phyloP scores from a whole-genome alignment of 768 basidiomycete species.

The Agaricus subrufescens region DNA sequence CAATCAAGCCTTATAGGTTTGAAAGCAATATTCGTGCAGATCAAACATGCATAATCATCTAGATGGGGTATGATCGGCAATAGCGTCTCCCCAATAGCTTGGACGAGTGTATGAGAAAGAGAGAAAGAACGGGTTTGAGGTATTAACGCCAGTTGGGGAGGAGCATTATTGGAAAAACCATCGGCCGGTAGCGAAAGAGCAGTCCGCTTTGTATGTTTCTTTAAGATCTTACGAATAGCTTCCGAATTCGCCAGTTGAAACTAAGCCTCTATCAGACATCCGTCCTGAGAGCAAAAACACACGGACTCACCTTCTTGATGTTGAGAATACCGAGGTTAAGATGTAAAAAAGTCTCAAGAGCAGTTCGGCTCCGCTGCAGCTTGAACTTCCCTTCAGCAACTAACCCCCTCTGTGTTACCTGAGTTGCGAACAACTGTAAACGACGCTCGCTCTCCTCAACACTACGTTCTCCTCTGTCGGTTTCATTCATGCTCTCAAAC shows the following conservation, averaged over 20 bases:
- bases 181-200: conserved; percentile 56
- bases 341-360: conserved; percentile 66
- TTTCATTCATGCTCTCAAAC: conserved; percentile 71
- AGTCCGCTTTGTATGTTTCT: conserved; percentile 91
- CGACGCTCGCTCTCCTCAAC: conserved; percentile 67
- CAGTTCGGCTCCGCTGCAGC: conserved; percentile 49
- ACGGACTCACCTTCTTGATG: conserved; percentile 62
- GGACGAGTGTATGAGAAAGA: conserved; percentile 51
- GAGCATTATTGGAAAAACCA: conserved; percentile 5
- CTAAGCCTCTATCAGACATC: conserved; percentile 25
- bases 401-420: conserved; percentile 52
- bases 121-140: conserved; percentile 16
- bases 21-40: conserved; percentile 89
- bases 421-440: conserved; percentile 57
- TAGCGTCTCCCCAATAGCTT: conserved; percentile 77
- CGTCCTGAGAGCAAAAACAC: not conserved
- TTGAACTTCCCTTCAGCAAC: conserved; percentile 51
- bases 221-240: conserved; percentile 88
- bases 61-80: conserved; percentile 76
- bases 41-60: conserved; percentile 83
- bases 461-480: conserved; percentile 59
- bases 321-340: conserved; percentile 78
- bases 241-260: conserved; percentile 84
- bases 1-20: conserved; percentile 84
- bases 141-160: conserved; percentile 13